Evolutionary conservation across 1,284 basidiomycete species (phyloP).

Genomic region (Psilocybe mexicana): DNA sequence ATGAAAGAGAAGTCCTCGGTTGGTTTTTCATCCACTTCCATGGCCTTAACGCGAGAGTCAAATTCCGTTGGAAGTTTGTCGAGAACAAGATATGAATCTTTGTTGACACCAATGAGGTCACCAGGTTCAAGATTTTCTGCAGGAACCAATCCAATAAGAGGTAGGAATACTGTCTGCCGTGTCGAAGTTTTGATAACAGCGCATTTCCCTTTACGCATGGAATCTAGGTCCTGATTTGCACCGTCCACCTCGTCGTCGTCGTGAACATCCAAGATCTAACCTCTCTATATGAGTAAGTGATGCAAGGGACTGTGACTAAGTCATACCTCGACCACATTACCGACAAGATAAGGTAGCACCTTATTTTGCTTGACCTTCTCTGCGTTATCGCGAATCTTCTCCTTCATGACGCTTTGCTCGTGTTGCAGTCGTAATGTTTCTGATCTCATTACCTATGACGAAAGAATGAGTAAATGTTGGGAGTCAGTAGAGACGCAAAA

Average conservation of each 20-base stretch:
- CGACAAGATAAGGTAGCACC: constrained; percentile 96
- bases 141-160: constrained; percentile 95
- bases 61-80: constrained; percentile 98
- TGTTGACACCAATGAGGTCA: constrained; percentile 98
- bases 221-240: constrained; percentile 91
- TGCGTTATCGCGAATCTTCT: constrained; percentile 97
- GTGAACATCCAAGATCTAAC: constrained; percentile 91
- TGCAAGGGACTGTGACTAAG: neutral
- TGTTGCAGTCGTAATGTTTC: constrained; percentile 91
- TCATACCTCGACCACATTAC: constrained; percentile 91
- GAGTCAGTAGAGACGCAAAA: neutral
- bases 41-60: constrained; percentile 98
- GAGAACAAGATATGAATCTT: constrained; percentile 97
- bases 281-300: constrained; percentile 9
- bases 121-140: constrained; percentile 87
- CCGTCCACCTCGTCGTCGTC: constrained; percentile 93
- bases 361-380: constrained; percentile 99
- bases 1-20: constrained; percentile 98
- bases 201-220: constrained; percentile 94
- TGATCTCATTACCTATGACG: constrained; percentile 84
- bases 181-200: constrained; percentile 99
- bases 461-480: constrained; percentile 4
- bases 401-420: constrained; percentile 94
- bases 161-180: constrained; percentile 97
- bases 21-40: constrained; percentile 99